Conservation (phyloP, 2,329 filamentous ascomycete species). For the Monosporascus ibericus region DNA sequence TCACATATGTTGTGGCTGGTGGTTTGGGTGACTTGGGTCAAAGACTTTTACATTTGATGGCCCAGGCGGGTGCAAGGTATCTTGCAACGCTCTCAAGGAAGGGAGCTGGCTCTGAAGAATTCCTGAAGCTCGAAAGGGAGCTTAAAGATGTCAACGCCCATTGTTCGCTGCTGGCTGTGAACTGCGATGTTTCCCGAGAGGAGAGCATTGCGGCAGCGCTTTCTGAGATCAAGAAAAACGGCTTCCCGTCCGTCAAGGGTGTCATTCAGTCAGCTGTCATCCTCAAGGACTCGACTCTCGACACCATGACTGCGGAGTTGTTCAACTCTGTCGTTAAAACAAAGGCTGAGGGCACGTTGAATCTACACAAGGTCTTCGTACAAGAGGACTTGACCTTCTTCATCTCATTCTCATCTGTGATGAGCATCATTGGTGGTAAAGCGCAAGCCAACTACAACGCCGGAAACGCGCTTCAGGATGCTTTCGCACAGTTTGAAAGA, state of each 20-base stretch:
- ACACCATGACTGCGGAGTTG: neutral
- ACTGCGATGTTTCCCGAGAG: neutral
- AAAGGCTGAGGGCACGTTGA: neutral
- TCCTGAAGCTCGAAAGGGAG: neutral
- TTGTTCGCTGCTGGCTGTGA: neutral
- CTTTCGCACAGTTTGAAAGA: neutral
- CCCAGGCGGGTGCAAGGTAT: slow-evolving; percentile 5
- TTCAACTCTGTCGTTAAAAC: neutral
- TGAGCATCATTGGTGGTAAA: neutral
- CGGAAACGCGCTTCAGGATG: neutral
- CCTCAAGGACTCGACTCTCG: slow-evolving; percentile 12
- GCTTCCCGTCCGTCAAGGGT: slow-evolving; percentile 4
- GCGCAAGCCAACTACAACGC: neutral
- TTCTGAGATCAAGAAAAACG: neutral
- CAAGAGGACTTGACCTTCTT: neutral
- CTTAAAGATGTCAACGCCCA: neutral
- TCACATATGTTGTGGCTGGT: slow-evolving; percentile 9
- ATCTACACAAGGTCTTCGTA: neutral
- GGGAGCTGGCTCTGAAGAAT: neutral
- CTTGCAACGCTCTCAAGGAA: slow-evolving; percentile 6
- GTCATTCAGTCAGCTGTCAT: slow-evolving; percentile 11
- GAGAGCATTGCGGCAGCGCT: neutral
- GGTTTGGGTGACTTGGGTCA: slow-evolving; percentile 8
- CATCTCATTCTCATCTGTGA: neutral
- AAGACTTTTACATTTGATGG: slow-evolving; percentile 5